A percentile compares a stretch with the other conserved stretches of the same genome.
phyloP scores from a whole-genome alignment of 2,329 filamentous ascomycete species.

The Plenodomus lindquistii region DNA sequence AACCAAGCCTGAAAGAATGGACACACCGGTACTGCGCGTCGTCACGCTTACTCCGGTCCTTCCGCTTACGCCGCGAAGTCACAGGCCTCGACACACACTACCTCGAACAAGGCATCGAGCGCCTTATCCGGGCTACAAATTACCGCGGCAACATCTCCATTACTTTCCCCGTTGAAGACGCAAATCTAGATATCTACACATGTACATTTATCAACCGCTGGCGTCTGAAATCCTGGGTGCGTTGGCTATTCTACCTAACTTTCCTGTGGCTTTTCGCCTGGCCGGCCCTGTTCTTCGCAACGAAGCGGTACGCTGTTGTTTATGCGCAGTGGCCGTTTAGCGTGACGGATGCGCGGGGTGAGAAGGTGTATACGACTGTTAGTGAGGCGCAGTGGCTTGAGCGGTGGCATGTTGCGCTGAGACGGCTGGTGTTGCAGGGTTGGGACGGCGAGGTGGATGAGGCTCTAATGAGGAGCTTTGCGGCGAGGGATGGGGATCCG shows the following conservation, averaged over 20 bases:
- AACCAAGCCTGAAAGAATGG: conserved; percentile 61
- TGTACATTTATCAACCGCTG: conserved; percentile 65
- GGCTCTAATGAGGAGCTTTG: conserved; percentile 34
- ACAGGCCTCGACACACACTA: conserved; percentile 63
- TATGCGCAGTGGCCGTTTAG: conserved; percentile 65
- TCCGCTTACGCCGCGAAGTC: conserved; percentile 51
- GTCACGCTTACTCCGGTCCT: conserved; percentile 59
- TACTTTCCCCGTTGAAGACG: conserved; percentile 62
- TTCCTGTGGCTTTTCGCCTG: conserved; percentile 72
- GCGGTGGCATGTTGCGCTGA: conserved; percentile 64
- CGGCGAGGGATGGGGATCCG: conserved; percentile 50
- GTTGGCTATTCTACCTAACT: conserved; percentile 67
- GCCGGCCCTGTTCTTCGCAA: conserved; percentile 70
- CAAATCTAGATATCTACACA: conserved; percentile 66
- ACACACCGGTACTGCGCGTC: conserved; percentile 69
- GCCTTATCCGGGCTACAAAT: conserved; percentile 65
- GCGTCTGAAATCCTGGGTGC: conserved; percentile 66
- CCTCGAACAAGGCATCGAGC: conserved; percentile 57
- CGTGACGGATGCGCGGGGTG: conserved; percentile 32
- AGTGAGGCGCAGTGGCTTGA: conserved; percentile 63
- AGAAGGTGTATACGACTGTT: conserved; percentile 55
- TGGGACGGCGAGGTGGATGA: conserved; percentile 61
- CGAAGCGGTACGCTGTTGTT: conserved; percentile 68
- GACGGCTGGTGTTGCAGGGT: conserved; percentile 61
- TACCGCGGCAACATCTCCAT: conserved; percentile 67